A percentile compares a stretch with the other conserved stretches of the same genome.
Evolutionary conservation across 495 filamentous ascomycete species (phyloP).

Genomic region (Xylaria castorea): DNA sequence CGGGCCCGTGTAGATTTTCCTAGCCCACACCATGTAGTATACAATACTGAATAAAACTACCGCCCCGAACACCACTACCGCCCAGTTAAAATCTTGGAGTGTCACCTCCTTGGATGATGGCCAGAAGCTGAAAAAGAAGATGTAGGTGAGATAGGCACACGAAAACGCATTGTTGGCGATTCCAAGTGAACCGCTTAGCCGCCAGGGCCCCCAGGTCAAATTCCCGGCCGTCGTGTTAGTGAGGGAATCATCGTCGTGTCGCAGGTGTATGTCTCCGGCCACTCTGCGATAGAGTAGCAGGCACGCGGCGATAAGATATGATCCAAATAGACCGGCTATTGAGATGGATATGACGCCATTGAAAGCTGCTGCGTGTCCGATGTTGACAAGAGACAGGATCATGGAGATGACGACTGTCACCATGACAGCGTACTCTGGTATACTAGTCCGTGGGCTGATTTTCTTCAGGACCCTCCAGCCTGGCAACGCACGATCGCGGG

Average conservation of each 20-base stretch:
- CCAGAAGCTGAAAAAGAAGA: slow-evolving; percentile 57
- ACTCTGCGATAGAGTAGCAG: slow-evolving; percentile 50
- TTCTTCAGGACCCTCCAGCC: slow-evolving; percentile 23
- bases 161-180: slow-evolving; percentile 50
- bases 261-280: slow-evolving; percentile 21
- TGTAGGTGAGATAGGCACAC: slow-evolving; percentile 44
- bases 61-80: slow-evolving; percentile 45
- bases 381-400: slow-evolving; percentile 56
- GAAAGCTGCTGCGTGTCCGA: slow-evolving; percentile 56
- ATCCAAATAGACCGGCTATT: slow-evolving; percentile 49
- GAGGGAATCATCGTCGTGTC: slow-evolving; percentile 23
- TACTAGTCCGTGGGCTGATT: slow-evolving; percentile 28
- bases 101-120: slow-evolving; percentile 42
- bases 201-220: slow-evolving; percentile 52
- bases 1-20: slow-evolving; percentile 48
- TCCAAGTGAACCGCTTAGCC: slow-evolving; percentile 47
- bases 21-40: slow-evolving; percentile 47
- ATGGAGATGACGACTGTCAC: slow-evolving; percentile 47
- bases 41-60: slow-evolving; percentile 43
- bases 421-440: slow-evolving; percentile 49
- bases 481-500: slow-evolving; percentile 56
- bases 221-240: slow-evolving; percentile 32
- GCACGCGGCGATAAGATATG: slow-evolving; percentile 49
- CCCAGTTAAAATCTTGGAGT: slow-evolving; percentile 51
- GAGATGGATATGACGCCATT: slow-evolving; percentile 55